Conservation (phyloP, 1,284 basidiomycete species). For the Microbotryum intermedium region DNA sequence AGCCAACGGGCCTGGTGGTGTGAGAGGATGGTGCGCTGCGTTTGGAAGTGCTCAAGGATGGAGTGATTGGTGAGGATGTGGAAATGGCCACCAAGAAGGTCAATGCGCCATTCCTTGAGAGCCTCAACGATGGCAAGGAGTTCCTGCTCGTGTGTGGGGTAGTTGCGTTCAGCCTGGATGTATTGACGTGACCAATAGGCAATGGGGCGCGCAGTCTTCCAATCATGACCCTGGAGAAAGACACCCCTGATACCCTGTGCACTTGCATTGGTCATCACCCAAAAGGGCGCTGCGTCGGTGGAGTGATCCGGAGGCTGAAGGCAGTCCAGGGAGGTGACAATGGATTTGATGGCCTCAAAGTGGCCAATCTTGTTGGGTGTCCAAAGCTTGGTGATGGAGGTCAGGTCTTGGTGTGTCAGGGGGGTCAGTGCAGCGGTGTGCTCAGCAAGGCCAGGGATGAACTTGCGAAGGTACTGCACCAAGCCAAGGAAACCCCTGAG, state of each 20-base stretch:
- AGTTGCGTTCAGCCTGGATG: slow-evolving; percentile 17
- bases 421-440: slow-evolving; percentile 38
- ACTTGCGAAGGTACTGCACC: slow-evolving; percentile 39
- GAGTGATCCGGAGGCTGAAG: too few relatives aligned
- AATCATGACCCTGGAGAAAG: slow-evolving; percentile 33
- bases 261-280: slow-evolving; percentile 32
- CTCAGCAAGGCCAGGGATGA: slow-evolving; percentile 39
- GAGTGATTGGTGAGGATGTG: slow-evolving; percentile 43
- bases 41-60: slow-evolving; percentile 41
- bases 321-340: too few relatives aligned
- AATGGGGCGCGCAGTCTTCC: slow-evolving; percentile 13
- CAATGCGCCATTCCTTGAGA: slow-evolving; percentile 12
- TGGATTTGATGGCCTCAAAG: neutral
- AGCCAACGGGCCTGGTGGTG: slow-evolving; percentile 5
- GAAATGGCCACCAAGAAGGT: slow-evolving; percentile 35
- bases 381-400: slow-evolving; percentile 2
- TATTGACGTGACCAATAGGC: slow-evolving; percentile 18
- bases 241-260: slow-evolving; percentile 15
- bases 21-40: slow-evolving; percentile 39
- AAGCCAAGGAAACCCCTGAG: slow-evolving; percentile 42
- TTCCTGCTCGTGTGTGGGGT: slow-evolving; percentile 22
- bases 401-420: too few relatives aligned
- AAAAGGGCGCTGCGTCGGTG: neutral
- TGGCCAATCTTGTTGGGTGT: too few relatives aligned
- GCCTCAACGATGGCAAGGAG: slow-evolving; percentile 19